Evolutionary conservation across 805 yeast species (phyloP).

Genomic region (Danielia oregonensis): DNA sequence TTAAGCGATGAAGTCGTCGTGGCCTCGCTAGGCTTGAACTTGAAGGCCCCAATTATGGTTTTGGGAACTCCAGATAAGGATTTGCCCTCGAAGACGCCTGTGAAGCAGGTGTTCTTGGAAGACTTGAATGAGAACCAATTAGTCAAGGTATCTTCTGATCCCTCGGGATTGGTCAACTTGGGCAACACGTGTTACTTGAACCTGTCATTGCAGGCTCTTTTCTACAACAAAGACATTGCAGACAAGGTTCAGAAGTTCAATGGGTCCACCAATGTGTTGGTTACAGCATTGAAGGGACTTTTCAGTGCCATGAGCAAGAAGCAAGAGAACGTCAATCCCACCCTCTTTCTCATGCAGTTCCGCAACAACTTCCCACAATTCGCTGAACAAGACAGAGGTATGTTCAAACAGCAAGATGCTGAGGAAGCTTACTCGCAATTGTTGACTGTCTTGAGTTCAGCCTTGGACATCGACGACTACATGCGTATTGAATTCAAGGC

Average conservation of each 20-base stretch:
- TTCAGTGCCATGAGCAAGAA: conserved; percentile 45
- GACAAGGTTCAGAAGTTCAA: conserved; percentile 18
- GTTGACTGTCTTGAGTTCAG: conserved; percentile 46
- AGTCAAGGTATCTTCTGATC: conserved; percentile 40
- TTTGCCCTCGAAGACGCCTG: conserved; percentile 49
- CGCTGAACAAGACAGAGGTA: conserved; percentile 73
- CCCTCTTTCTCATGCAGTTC: conserved; percentile 58
- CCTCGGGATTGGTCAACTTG: conserved; percentile 64
- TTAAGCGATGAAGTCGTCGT: conserved; percentile 66
- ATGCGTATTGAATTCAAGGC: conserved; percentile 67
- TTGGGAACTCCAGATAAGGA: conserved; percentile 83
- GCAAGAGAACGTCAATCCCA: conserved; percentile 58
- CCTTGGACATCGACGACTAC: conserved; percentile 49
- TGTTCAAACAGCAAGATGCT: conserved; percentile 94
- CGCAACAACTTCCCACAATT: conserved; percentile 83
- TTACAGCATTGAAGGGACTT: conserved; percentile 37
- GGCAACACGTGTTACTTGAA: conserved; percentile 81
- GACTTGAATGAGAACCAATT: conserved; percentile 53
- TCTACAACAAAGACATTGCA: conserved; percentile 41
- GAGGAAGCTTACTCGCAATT: conserved; percentile 92
- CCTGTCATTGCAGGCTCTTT: conserved; percentile 60
- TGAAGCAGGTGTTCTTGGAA: conserved; percentile 59
- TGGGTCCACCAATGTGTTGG: conserved; percentile 16
- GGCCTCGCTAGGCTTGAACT: conserved; percentile 51
- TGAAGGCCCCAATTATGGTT: conserved; percentile 74